A percentile compares a stretch with the other conserved stretches of the same genome.
Evolutionary conservation across 371 early-diverging fungal species (phyloP).

Genomic region (Mucor indicus): DNA sequence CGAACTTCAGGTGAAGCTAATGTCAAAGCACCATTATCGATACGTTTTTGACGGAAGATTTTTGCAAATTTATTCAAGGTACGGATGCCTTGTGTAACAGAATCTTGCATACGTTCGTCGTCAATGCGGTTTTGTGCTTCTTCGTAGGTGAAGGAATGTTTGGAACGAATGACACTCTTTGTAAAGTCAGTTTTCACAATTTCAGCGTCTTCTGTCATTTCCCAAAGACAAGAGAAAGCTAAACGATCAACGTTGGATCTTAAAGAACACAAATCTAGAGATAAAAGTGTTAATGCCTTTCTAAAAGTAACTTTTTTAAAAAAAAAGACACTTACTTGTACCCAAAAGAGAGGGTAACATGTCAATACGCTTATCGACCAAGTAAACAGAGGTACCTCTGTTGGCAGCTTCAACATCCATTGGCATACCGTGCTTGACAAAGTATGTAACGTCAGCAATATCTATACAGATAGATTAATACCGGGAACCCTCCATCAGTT

Average conservation of each 20-base stretch:
- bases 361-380: conserved; percentile 95
- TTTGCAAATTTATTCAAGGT: conserved; percentile 86
- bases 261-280: conserved; percentile 84
- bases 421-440: conserved; percentile 81
- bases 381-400: conserved; percentile 95
- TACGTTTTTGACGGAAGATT: conserved; percentile 71
- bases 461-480: too few relatives aligned
- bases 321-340: conserved; percentile 69
- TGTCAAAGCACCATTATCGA: conserved; percentile 81
- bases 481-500: background rate
- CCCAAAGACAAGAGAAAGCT: conserved; percentile 86
- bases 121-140: conserved; percentile 95
- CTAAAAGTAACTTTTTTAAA: too few relatives aligned
- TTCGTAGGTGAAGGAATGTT: conserved; percentile 95
- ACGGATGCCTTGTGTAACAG: conserved; percentile 82
- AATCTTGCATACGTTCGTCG: conserved; percentile 78
- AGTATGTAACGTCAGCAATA: conserved; percentile 98
- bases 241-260: conserved; percentile 88
- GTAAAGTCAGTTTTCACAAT: conserved; percentile 72
- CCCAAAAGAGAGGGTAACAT: conserved; percentile 93
- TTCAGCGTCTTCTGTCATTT: conserved; percentile 74
- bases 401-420: conserved; percentile 88
- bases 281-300: too few relatives aligned
- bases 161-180: conserved; percentile 93
- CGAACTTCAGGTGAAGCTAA: conserved; percentile 87